Conservation (phyloP, 2,329 filamentous ascomycete genomes). For the Escovopsis sp. region DNA sequence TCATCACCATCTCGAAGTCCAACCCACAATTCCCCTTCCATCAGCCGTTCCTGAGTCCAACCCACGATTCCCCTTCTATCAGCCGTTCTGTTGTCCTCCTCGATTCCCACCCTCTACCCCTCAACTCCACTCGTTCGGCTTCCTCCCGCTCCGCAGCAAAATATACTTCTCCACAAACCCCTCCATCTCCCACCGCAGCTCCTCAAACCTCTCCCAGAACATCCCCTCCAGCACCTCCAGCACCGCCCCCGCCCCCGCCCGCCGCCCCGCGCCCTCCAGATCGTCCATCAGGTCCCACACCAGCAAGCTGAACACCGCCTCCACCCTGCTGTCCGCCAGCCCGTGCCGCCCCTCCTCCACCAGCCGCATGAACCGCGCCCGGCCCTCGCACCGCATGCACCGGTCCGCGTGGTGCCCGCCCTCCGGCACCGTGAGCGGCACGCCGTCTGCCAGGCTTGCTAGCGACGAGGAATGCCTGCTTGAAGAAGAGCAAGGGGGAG, state of each 20-base stretch:
- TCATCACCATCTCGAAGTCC: too few species aligned
- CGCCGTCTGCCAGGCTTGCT: not conserved
- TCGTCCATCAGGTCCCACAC: slow-evolving; percentile 6
- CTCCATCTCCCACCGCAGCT: slow-evolving; percentile 1
- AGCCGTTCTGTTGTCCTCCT: not conserved
- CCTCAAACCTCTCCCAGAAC: slow-evolving; percentile 4
- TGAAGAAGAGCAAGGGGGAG: too few species aligned
- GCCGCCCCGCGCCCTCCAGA: slow-evolving; percentile 2
- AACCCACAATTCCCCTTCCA: too few species aligned
- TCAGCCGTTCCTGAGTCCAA: too few species aligned
- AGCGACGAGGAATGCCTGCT: too few species aligned
- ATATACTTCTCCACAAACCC: not conserved
- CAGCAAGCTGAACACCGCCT: slow-evolving; percentile 7
- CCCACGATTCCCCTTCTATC: too few species aligned
- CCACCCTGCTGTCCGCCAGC: not conserved
- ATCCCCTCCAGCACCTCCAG: not conserved
- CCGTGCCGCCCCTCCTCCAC: slow-evolving; percentile 2
- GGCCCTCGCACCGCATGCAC: slow-evolving; percentile 8
- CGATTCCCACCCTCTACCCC: too few species aligned
- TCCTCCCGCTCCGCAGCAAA: not conserved
- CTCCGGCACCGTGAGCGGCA: slow-evolving; percentile 2
- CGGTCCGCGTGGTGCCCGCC: not conserved
- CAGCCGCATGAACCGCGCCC: not conserved
- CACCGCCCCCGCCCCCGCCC: not conserved
- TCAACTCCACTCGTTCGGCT: not conserved